A percentile compares a stretch with the other conserved stretches of the same genome.
These are phyloP conservation scores for Aspergillus brasiliensis DNA, from an alignment of 2,329 filamentous ascomycete genomes.

Conservation along the genomic window DNA sequence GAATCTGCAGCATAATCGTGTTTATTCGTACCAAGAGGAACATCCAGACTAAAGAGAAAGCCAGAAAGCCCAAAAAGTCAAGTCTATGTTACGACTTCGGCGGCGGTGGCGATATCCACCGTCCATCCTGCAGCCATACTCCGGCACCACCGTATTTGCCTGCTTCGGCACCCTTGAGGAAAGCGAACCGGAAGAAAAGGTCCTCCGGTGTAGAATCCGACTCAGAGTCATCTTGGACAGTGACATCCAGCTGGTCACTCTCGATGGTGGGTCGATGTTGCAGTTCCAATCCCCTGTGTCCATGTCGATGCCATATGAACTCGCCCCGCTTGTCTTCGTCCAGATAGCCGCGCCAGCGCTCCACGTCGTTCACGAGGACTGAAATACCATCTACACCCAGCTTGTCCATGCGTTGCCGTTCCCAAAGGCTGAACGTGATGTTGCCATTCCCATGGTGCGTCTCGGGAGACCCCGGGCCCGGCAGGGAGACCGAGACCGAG, in stretches of 20 bases:
- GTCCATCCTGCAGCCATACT: conserved; percentile 43
- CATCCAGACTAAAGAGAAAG: no score
- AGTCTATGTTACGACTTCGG: conserved; percentile 26
- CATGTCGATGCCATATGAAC: conserved; percentile 54
- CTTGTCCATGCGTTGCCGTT: conserved; percentile 40
- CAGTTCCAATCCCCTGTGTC: conserved; percentile 43
- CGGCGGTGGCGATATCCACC: conserved; percentile 34
- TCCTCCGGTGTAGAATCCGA: conserved; percentile 41
- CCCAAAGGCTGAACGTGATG: conserved; percentile 50
- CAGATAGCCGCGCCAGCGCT: conserved; percentile 60
- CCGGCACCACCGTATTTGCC: conserved; percentile 43
- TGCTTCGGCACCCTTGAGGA: conserved; percentile 44
- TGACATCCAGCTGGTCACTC: conserved; percentile 18
- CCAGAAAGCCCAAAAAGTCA: background rate
- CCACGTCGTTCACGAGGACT: conserved; percentile 65
- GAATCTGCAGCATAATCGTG: no score
- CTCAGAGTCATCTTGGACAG: conserved; percentile 24
- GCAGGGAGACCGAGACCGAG: conserved; percentile 49
- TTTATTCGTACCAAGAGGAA: no score
- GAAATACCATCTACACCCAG: conserved; percentile 58
- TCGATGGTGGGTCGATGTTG: conserved; percentile 28
- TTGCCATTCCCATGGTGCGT: conserved; percentile 47
- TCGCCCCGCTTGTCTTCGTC: conserved; percentile 52
- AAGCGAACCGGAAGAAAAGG: conserved; percentile 52
- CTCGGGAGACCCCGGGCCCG: conserved; percentile 25